Evolutionary conservation across 108 stramenopile genomes (phyloP), one percentile per base, ranked within the genome.

Genomic region (Skeletonema costatum): DNA sequence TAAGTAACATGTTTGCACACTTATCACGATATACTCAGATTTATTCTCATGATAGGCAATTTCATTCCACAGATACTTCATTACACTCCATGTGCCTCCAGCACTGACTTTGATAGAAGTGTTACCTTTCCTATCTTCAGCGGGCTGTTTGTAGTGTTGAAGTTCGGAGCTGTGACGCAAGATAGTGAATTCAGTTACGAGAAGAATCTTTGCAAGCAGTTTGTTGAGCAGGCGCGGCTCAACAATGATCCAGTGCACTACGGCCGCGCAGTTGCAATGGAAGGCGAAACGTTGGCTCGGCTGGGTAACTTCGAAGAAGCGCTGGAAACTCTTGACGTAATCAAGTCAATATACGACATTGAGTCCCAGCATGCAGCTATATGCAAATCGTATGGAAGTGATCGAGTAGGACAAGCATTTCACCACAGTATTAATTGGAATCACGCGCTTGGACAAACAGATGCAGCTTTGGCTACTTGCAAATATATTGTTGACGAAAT

Each of bases 71-170:
- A 84, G 83, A 84, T 84, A 59, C 78, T 84, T 35, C 39, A 84
- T n/a, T 64, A 77, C 65, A 32, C 83, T 44, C 69, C 75, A 14
- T 76, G 70, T 32, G 79, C 83, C 6, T 42, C 70, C 12, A 44
- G 50, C 36, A 58, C 39, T 16, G 63, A 59, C 5, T 81, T 81
- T 51, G 87, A 92, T 63, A 79, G 89, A 60, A 83, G 85, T 17
- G 77, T 88, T 39, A 50, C 82, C 11, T 92, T 92, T 65, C 91
- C 89, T 9, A 87, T 87, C 19, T 90, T 88, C 64, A 76, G 71
- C 59, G 87, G 89, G 46, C 73, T 90, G 13, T 87, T 87, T 61
- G 68, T 71, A 30, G 71, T 81, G 32, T 67, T 90, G 30, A 86
- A 86, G 58, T 71, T 80, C 42, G 86, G 87, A 2, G 74, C 75